phyloP scores from a whole-genome alignment of 805 yeast genomes.

The Zygotorulaspora sp. region DNA sequence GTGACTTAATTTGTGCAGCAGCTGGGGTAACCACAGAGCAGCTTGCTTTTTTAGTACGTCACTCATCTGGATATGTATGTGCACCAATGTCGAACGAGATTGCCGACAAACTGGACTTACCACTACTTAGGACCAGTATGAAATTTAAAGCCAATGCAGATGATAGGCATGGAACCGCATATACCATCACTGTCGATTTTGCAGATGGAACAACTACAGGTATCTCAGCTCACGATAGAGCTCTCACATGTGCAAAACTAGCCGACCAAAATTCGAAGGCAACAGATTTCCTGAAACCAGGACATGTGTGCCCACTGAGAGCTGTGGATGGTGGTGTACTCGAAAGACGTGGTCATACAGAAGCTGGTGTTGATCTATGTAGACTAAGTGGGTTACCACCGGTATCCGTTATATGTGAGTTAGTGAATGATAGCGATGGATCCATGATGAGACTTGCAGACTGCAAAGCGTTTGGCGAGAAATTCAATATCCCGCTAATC shows the following conservation, averaged over 20 bases:
- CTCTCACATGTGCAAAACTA: slow-evolving; percentile 67
- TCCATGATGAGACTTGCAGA: slow-evolving; percentile 91
- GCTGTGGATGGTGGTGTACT: slow-evolving; percentile 83
- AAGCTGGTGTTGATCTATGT: slow-evolving; percentile 90
- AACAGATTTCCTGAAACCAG: slow-evolving; percentile 79
- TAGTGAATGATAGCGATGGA: slow-evolving; percentile 90
- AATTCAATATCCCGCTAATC: slow-evolving; percentile 62
- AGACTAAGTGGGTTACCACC: slow-evolving; percentile 70
- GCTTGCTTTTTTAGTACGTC: slow-evolving; percentile 90
- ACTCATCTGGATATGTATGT: slow-evolving; percentile 89
- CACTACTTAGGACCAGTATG: slow-evolving; percentile 51
- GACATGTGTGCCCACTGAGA: slow-evolving; percentile 88
- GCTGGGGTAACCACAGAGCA: slow-evolving; percentile 68
- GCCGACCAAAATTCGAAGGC: slow-evolving; percentile 54
- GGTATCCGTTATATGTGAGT: slow-evolving; percentile 89
- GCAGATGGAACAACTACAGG: slow-evolving; percentile 94
- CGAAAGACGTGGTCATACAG: slow-evolving; percentile 91
- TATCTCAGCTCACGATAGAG: slow-evolving; percentile 90
- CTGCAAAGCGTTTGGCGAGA: slow-evolving; percentile 63
- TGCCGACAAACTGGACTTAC: slow-evolving; percentile 78
- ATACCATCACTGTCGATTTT: slow-evolving; percentile 86
- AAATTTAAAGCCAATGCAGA: slow-evolving; percentile 36
- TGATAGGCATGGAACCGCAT: slow-evolving; percentile 95
- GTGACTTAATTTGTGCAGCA: slow-evolving; percentile 94
- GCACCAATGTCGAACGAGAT: slow-evolving; percentile 74